Evolutionary conservation across 192 early-diverging fungal species (phyloP), one percentile per base, ranked within the genome.

Genomic region (Coemansia sp.): DNA sequence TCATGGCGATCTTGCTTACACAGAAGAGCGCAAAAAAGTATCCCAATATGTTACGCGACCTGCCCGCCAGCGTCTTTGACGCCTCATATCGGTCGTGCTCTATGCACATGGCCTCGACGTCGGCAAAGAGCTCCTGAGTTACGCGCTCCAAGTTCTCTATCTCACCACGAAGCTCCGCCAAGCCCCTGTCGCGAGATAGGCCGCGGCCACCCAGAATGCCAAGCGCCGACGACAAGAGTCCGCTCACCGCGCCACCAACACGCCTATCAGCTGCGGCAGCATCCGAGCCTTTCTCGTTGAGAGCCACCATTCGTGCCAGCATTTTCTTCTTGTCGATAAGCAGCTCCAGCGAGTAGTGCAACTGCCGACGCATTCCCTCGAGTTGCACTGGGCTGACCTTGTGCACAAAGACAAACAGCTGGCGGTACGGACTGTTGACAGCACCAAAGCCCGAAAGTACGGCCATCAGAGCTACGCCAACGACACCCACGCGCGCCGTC

Each of bases 381-480:
- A 85, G 71, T 78, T 83, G 84, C 11, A 63, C 67, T 9, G 59
- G 71, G 36, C 62, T 74, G 24, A 76, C 84, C 34, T 77, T 88
- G 86, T 89, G 86, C 24, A 92, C 71, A 82, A 95, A 96, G 55
- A 91, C 87, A 64, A 85, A 88, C 43, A 96, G 83, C 31, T 91
- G 91, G 16, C 87, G 88, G 74, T 94, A 96, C 0, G 96, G 96
- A 31, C 89, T 89, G 70, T 94, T 92, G 23, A 98, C 94, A 4
- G 93, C 95, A 65, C 93, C 94, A 75, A 96, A 96, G 18, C 95
- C 96, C 1, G 96, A 95, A 9, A 98, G 79, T 8, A 93, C 80
- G 1, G 96, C 93, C 89, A 95, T 98, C 50, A 96, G 78, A 0
- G 93, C 93, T 28, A 98, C 94, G 51, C 96, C 96, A 16, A 98